Conservation (phyloP, 805 yeast genomes). For the Spathaspora boniae region DNA sequence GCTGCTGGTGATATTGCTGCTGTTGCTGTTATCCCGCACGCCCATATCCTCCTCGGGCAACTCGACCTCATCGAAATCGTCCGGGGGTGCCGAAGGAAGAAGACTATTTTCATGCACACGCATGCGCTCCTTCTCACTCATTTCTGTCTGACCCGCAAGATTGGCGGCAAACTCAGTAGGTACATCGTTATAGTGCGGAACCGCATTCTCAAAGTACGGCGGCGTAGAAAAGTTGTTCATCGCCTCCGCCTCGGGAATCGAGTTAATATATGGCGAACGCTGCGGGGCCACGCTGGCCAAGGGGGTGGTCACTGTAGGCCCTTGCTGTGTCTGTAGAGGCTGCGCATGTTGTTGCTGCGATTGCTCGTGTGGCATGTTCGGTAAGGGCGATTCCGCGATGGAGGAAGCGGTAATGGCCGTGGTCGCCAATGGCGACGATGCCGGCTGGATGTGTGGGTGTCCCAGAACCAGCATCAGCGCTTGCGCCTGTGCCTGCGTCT, state of each 20-base stretch:
- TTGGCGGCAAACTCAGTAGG: slow-evolving; percentile 9
- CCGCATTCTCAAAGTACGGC: slow-evolving; percentile 21
- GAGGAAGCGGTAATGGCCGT: neutral
- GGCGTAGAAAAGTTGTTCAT: slow-evolving; percentile 24
- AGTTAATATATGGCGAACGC: slow-evolving; percentile 10
- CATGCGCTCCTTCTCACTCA: slow-evolving; percentile 58
- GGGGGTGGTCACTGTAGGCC: slow-evolving; percentile 1
- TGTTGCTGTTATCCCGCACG: no score
- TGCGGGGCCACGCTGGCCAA: neutral
- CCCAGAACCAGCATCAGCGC: no score
- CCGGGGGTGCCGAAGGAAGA: slow-evolving; percentile 53
- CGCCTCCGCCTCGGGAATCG: slow-evolving; percentile 17
- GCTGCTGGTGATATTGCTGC: no score
- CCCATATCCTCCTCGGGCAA: no score
- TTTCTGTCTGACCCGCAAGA: slow-evolving; percentile 13
- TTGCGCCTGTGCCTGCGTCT: no score
- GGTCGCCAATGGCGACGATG: slow-evolving; percentile 3
- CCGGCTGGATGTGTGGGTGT: no score
- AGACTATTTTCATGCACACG: slow-evolving; percentile 54
- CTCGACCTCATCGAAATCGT: slow-evolving; percentile 5
- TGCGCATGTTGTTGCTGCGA: slow-evolving; percentile 6
- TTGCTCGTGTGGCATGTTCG: no score
- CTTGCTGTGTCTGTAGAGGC: slow-evolving; percentile 5
- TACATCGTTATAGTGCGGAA: slow-evolving; percentile 22
- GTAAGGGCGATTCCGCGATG: slow-evolving; percentile 1